Conservation (phyloP, 352 stramenopile genomes). For the Pythium scleroteichum region DNA sequence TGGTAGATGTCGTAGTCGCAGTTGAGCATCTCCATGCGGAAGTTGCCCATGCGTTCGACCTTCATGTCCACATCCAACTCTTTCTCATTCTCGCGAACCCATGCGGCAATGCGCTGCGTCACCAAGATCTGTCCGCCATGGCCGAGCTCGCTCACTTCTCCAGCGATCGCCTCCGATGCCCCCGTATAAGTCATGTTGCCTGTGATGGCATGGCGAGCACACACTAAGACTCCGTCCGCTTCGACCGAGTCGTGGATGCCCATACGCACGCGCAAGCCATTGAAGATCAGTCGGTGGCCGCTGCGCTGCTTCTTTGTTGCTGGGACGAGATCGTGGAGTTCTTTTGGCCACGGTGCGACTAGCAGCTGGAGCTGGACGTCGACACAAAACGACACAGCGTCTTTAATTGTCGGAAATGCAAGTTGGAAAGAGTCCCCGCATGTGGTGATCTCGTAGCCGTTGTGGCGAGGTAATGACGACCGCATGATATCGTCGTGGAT, state of each 20-base stretch:
- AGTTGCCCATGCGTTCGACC: conserved; percentile 8
- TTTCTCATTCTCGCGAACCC: conserved; percentile 6
- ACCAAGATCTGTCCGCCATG: conserved; percentile 32
- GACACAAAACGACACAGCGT: conserved; percentile 62
- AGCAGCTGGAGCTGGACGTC: conserved; percentile 59
- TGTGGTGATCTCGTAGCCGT: conserved; percentile 78
- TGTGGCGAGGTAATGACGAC: conserved; percentile 41
- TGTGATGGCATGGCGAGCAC: conserved; percentile 23
- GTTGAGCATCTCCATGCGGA: neutral
- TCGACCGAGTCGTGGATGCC: conserved; percentile 57
- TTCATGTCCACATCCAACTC: conserved; percentile 6
- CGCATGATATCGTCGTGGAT: conserved; percentile 67
- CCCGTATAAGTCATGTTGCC: conserved; percentile 30
- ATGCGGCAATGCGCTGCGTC: conserved; percentile 23
- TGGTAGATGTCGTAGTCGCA: conserved; percentile 5
- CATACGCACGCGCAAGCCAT: conserved; percentile 71
- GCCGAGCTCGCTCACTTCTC: conserved; percentile 28
- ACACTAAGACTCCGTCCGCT: conserved; percentile 11
- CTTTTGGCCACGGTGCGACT: conserved; percentile 52
- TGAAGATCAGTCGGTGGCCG: conserved; percentile 49
- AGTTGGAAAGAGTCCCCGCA: conserved; percentile 69
- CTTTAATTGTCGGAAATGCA: conserved; percentile 60
- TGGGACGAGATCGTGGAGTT: conserved; percentile 47
- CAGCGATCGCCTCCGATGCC: conserved; percentile 20
- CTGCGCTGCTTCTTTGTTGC: conserved; percentile 49